Evolutionary conservation across 2,329 filamentous ascomycete species (phyloP).

Genomic region (Talaromyces verruculosus): DNA sequence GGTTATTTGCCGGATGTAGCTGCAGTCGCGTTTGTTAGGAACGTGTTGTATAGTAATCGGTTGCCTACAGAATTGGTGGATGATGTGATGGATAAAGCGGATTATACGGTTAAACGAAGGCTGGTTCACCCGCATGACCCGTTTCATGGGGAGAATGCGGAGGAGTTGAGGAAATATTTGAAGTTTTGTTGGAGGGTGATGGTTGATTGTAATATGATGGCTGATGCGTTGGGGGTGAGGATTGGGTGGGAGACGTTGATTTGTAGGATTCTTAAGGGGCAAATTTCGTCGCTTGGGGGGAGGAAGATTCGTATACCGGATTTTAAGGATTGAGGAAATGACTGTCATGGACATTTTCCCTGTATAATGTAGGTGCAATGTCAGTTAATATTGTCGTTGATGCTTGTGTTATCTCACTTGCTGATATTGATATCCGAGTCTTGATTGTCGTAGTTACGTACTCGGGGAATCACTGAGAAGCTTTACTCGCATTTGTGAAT

Average conservation of each 20-base stretch:
- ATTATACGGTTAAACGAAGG: slow-evolving; percentile 4
- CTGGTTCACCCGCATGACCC: slow-evolving; percentile 18
- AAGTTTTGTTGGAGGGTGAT: slow-evolving; percentile 32
- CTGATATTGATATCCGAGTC: not conserved
- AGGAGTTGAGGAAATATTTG: slow-evolving; percentile 30
- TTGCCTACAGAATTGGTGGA: slow-evolving; percentile 1
- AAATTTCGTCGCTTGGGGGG: not conserved
- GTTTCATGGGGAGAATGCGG: slow-evolving; percentile 22
- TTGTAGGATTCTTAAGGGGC: not conserved
- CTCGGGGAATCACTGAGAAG: not conserved
- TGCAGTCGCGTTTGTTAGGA: not conserved
- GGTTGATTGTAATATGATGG: slow-evolving; percentile 29
- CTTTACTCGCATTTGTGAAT: not conserved
- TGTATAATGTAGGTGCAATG: not conserved
- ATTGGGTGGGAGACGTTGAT: slow-evolving; percentile 21
- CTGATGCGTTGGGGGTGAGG: slow-evolving; percentile 24
- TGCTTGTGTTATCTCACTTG: not conserved
- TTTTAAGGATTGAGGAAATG: not conserved
- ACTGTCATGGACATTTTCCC: not conserved
- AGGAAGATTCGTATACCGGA: not conserved
- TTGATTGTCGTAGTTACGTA: not conserved
- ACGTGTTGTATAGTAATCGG: not conserved
- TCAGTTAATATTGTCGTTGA: too few relatives aligned
- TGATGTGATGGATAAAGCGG: slow-evolving; percentile 3
- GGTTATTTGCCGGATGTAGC: not conserved